Base-by-base conservation (phyloP, 2,329 filamentous ascomycete species). In the Neurospora sp. region DNA sequence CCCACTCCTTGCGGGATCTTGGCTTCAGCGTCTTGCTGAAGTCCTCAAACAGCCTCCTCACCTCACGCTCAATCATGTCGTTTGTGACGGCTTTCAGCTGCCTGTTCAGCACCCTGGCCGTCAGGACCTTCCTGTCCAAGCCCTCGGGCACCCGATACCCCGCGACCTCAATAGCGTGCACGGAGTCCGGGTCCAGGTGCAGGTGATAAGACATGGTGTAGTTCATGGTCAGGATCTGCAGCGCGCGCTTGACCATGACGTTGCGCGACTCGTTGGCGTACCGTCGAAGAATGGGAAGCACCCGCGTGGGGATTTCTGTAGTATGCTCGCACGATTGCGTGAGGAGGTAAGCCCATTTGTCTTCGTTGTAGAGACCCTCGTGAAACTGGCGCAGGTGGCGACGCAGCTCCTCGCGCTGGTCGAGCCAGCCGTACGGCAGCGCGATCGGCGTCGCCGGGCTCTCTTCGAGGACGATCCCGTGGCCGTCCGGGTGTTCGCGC, bases 71-170 rank as follows among this genome's bases (percentile, higher is more conserved):
- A 75, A 87, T 81, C 74, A 86, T 78, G 75, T 87, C 85, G 78
- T 88, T 85, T 15, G 87, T 75, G n/a, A 87, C 79, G 5, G 83
- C 80, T 77, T 88, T 88, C 75, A 88, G 75, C 77, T 88, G 86
- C 39, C 86, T 82, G 73, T 84, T 85, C 52, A 88, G 82, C 67
- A 88, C 80, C 11, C 86, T 82, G 40, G 86, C 79, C 39, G 86
- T 88, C 66, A 85, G 78, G 76, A 79, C 83, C 3, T 33, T 28
- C 23, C 15, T 33, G 15, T 62, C 23, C 52, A 62, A 62, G 6
- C 52, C 52, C 23, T 62, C 23, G 6, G 52, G 52, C 11, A 62
- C 52, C 23, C 23, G 52, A 17, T 62, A 62, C 12, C 52, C 52
- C 6, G 52, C 52, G 3, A 17, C 52, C 52, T 62, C 52, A 10